Conservation (phyloP, 2,329 filamentous ascomycete species). For the Phyllosticta paracitricarpa region DNA sequence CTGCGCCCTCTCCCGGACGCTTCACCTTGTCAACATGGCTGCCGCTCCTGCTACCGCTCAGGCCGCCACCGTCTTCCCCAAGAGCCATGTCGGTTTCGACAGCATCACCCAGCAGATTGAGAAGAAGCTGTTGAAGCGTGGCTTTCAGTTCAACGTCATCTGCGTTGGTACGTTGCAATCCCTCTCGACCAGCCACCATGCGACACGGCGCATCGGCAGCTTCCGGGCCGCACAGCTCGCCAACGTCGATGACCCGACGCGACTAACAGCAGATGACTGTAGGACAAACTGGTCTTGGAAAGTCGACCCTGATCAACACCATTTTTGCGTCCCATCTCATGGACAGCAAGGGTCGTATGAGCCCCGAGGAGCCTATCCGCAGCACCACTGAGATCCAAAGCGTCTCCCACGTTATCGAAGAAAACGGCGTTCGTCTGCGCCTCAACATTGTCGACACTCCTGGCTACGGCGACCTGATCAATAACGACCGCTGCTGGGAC, state of each 20-base stretch:
- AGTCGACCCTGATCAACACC: constrained; percentile 99
- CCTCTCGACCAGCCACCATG: background rate
- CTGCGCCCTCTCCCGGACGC: constrained; percentile 13
- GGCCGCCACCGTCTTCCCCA: constrained; percentile 57
- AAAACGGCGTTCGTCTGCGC: constrained; percentile 94
- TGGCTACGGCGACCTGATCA: constrained; percentile 95
- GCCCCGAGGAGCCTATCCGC: constrained; percentile 85
- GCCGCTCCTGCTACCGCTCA: constrained; percentile 46
- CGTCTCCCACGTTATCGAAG: constrained; percentile 97
- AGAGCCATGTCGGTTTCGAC: constrained; percentile 99
- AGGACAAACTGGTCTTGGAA: constrained; percentile 98
- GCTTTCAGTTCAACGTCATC: constrained; percentile 99
- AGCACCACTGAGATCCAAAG: constrained; percentile 97
- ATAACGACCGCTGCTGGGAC: constrained; percentile 99
- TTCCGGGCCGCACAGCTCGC: constrained; percentile 9
- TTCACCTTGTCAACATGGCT: constrained; percentile 43
- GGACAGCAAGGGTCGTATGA: constrained; percentile 92
- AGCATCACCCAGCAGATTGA: constrained; percentile 99
- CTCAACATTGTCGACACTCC: constrained; percentile 99
- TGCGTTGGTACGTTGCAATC: constrained; percentile 72
- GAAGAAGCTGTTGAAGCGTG: constrained; percentile 98
- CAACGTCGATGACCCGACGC: constrained; percentile 21
- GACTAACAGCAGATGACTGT: constrained; percentile 15
- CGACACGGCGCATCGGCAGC: background rate
- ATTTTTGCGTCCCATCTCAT: constrained; percentile 99